Percentiles rank a stretch among this genome's conserved stretches.
phyloP scores from a whole-genome alignment of 305 asterid species.

The Petunia hybrid region DNA sequence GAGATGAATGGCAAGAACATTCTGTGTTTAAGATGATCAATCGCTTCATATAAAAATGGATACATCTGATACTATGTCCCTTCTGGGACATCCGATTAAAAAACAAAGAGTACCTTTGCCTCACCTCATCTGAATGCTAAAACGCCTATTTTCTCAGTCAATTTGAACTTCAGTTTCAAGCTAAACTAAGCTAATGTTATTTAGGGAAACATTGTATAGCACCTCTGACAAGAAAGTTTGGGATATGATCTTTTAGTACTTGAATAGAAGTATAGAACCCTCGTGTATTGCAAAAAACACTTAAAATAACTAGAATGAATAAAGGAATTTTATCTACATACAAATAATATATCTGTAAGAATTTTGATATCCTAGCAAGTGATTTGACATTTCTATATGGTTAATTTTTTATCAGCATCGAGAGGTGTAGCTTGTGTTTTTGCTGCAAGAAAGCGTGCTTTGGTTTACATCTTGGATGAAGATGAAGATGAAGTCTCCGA shows the following conservation, averaged over 20 bases:
- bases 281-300: background rate
- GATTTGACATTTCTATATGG: slow-evolving; percentile 27
- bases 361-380: background rate
- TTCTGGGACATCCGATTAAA: too few relatives aligned
- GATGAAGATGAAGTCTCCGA: slow-evolving; percentile 84
- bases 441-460: slow-evolving; percentile 78
- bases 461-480: slow-evolving; percentile 93
- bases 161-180: slow-evolving; percentile 18
- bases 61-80: background rate
- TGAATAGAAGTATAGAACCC: background rate
- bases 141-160: background rate
- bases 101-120: background rate
- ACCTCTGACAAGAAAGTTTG: background rate
- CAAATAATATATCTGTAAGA: background rate
- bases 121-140: background rate
- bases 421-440: slow-evolving; percentile 94
- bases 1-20: background rate
- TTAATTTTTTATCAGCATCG: slow-evolving; percentile 63
- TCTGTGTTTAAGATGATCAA: slow-evolving; percentile 7
- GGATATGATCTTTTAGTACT: background rate
- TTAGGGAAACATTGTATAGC: background rate
- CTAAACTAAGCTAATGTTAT: background rate
- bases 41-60: slow-evolving; percentile 11
- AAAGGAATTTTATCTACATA: slow-evolving; percentile 1
- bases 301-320: background rate